These are phyloP conservation scores for Colletotrichum karsti DNA, from an alignment of 2,329 filamentous ascomycete species.

Conservation along the genomic window DNA sequence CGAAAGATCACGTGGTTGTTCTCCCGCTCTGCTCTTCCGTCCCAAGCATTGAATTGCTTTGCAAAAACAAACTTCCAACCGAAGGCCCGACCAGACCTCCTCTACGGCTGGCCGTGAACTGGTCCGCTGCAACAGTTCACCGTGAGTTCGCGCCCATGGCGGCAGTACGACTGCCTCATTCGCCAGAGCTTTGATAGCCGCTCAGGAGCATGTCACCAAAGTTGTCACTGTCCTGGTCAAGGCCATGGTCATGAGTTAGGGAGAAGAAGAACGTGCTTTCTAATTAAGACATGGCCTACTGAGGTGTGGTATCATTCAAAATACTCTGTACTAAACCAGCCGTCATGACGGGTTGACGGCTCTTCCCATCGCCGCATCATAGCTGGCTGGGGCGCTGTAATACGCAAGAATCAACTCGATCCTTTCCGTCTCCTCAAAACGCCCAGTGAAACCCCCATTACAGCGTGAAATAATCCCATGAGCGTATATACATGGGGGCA, in stretches of 20 bases:
- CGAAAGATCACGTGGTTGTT: neutral
- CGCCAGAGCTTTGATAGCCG: neutral
- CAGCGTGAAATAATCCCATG: slow-evolving; percentile 13
- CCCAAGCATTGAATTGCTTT: neutral
- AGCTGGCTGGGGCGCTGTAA: slow-evolving; percentile 18
- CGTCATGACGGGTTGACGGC: slow-evolving; percentile 20
- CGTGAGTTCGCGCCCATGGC: slow-evolving; percentile 20
- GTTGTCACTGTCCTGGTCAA: neutral
- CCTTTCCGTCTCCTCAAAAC: slow-evolving; percentile 8
- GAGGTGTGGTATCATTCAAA: slow-evolving; percentile 24
- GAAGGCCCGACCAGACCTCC: slow-evolving; percentile 23
- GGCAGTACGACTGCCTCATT: neutral
- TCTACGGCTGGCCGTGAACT: slow-evolving; percentile 19
- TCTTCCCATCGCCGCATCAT: slow-evolving; percentile 6
- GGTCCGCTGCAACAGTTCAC: neutral
- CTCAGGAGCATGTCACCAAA: neutral
- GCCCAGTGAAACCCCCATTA: slow-evolving; percentile 22
- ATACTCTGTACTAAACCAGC: slow-evolving; percentile 26
- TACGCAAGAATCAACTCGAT: slow-evolving; percentile 7
- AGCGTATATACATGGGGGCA: slow-evolving; percentile 24
- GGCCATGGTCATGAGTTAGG: neutral
- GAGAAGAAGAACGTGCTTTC: slow-evolving; percentile 5
- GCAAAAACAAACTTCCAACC: slow-evolving; percentile 14
- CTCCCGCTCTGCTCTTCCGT: neutral
- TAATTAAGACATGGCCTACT: slow-evolving; percentile 10